Evolutionary conservation across 2,329 filamentous ascomycete genomes (phyloP).

Genomic region (Trichophyton rubrum): DNA sequence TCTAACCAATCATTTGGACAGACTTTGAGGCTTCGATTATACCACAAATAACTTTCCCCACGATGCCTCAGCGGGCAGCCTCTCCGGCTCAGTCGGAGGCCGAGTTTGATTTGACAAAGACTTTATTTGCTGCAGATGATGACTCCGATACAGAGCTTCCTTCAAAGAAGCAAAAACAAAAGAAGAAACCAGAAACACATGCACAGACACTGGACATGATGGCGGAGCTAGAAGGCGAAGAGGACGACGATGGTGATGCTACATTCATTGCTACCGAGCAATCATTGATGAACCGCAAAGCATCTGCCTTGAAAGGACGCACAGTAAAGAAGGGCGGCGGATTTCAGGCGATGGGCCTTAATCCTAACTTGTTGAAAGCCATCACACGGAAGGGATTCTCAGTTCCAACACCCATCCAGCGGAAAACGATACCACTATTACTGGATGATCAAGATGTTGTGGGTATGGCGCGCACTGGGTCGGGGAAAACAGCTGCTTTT

Average conservation of each 20-base stretch:
- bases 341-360: constrained; percentile 90
- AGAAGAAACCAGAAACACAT: constrained; percentile 22
- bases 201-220: constrained; percentile 41
- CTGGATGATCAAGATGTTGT: constrained; percentile 91
- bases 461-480: constrained; percentile 97
- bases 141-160: constrained; percentile 34
- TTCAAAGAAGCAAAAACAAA: constrained; percentile 32
- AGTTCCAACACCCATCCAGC: constrained; percentile 91
- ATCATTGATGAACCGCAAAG: constrained; percentile 76
- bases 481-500: constrained; percentile 95
- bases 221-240: constrained; percentile 42
- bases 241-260: constrained; percentile 55
- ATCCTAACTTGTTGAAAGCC: constrained; percentile 70
- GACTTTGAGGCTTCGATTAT: not conserved
- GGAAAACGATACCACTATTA: constrained; percentile 87
- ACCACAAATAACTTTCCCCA: not conserved
- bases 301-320: constrained; percentile 67
- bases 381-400: constrained; percentile 91
- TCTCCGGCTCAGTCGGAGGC: constrained; percentile 81
- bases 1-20: not conserved
- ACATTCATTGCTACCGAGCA: constrained; percentile 84
- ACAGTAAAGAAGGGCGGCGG: constrained; percentile 90
- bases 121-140: constrained; percentile 54
- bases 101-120: constrained; percentile 78
- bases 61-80: constrained; percentile 58